Evolutionary conservation across 352 stramenopile species (phyloP).

Genomic region (Globisporangium uncinulatum): DNA sequence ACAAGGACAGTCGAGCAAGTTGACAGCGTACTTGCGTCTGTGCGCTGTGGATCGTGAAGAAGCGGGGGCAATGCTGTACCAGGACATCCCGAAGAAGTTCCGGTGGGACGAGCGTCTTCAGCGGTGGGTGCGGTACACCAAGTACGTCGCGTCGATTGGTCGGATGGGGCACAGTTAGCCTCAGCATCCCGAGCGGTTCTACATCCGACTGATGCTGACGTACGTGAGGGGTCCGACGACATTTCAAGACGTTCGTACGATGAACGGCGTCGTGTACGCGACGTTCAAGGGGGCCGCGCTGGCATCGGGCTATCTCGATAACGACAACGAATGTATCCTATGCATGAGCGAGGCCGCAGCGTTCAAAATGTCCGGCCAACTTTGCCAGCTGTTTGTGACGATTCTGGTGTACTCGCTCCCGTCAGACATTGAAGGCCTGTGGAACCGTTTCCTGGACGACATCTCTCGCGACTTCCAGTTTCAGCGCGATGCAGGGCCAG

Average conservation of each 20-base stretch:
- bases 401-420: conserved; percentile 18
- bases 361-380: conserved; percentile 21
- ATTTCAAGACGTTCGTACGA: too few species aligned
- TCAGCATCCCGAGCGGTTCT: conserved; percentile 17
- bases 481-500: neutral
- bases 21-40: conserved; percentile 17
- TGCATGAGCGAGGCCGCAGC: conserved; percentile 13
- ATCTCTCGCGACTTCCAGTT: conserved; percentile 14
- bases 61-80: conserved; percentile 13
- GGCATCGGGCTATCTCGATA: conserved; percentile 14
- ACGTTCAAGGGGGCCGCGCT: too few species aligned
- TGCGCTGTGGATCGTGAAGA: conserved; percentile 4
- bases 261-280: too few species aligned
- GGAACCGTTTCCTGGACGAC: conserved; percentile 12
- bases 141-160: conserved; percentile 9
- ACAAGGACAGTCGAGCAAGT: neutral
- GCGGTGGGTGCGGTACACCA: conserved; percentile 15
- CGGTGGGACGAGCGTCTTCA: conserved; percentile 10
- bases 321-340: conserved; percentile 17
- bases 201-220: conserved; percentile 6
- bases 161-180: conserved; percentile 18
- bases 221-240: too few species aligned
- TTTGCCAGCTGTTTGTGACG: conserved; percentile 26
- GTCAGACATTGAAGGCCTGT: conserved; percentile 16
- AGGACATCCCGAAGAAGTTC: conserved; percentile 15